A percentile compares a stretch with the other conserved stretches of the same genome.
phyloP scores from a whole-genome alignment of 441 rosid genomes.

The Bruguiera hainesii region DNA sequence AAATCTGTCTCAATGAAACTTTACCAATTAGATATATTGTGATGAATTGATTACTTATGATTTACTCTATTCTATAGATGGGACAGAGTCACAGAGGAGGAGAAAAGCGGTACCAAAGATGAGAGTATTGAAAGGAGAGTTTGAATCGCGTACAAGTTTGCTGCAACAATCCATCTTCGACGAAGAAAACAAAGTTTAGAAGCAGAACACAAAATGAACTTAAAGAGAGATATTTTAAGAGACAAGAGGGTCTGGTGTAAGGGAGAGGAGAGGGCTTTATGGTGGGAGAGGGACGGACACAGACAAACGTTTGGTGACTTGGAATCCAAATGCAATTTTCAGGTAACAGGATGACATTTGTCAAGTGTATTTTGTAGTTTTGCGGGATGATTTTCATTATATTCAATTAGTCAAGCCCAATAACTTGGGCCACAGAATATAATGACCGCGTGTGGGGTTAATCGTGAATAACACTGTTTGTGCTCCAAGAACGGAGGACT shows the following conservation, averaged over 20 bases:
- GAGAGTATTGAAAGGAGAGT: constrained; percentile 52
- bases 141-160: constrained; percentile 15
- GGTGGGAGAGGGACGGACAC: constrained; percentile 7
- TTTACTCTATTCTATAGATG: too few relatives aligned
- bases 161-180: constrained; percentile 36
- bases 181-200: background rate
- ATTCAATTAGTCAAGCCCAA: too few relatives aligned
- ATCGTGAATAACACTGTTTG: too few relatives aligned
- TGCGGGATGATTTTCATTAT: too few relatives aligned
- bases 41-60: background rate
- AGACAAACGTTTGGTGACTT: constrained; percentile 34
- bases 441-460: too few relatives aligned
- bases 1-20: constrained; percentile 46
- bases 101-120: constrained; percentile 48
- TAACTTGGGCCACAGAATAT: too few relatives aligned
- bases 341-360: background rate
- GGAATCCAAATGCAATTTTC: constrained; percentile 22
- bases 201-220: background rate
- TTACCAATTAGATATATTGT: background rate
- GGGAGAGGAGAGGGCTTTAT: constrained; percentile 18
- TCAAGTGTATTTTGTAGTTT: background rate
- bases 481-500: too few relatives aligned
- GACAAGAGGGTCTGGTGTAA: fast-evolving
- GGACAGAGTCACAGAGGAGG: too few relatives aligned
- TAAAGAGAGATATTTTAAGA: background rate